Conservation (phyloP, 306 rosid genomes). For the Myrica gale region DNA sequence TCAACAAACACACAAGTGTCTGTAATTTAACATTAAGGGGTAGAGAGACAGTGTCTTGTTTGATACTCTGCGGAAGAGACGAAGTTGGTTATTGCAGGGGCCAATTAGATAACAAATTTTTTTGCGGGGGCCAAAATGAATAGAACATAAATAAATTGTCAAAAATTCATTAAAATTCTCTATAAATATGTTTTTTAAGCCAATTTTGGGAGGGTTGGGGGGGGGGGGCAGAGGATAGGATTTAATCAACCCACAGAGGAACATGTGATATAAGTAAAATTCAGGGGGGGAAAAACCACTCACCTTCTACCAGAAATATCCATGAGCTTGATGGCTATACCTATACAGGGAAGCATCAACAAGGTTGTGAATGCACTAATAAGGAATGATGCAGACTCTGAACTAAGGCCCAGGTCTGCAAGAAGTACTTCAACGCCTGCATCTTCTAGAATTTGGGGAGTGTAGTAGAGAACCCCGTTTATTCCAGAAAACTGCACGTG, state of each 20-base stretch:
- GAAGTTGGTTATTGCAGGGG: too few relatives aligned
- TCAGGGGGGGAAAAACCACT: background rate
- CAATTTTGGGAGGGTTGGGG: too few relatives aligned
- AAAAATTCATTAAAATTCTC: too few relatives aligned
- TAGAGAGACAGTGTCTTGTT: too few relatives aligned
- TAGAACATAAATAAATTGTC: too few relatives aligned
- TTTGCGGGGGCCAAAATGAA: too few relatives aligned
- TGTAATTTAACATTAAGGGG: too few relatives aligned
- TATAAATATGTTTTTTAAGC: too few relatives aligned
- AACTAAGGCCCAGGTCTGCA: constrained; percentile 49
- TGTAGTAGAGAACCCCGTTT: constrained; percentile 83
- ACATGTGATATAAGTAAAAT: background rate
- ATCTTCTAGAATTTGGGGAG: constrained; percentile 81
- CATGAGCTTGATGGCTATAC: constrained; percentile 69
- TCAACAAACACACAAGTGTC: too few relatives aligned
- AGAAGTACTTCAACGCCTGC: constrained; percentile 83
- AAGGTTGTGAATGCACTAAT: constrained; percentile 76
- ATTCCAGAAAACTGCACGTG: constrained; percentile 70
- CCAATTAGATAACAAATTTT: too few relatives aligned
- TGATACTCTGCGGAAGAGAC: too few relatives aligned
- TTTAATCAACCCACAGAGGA: background rate
- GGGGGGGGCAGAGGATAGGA: background rate
- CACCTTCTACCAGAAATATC: constrained; percentile 77
- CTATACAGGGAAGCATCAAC: constrained; percentile 81
- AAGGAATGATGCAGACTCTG: constrained; percentile 67